Conservation (phyloP, 2,329 filamentous ascomycete species). For the Colletotrichum liriopes region DNA sequence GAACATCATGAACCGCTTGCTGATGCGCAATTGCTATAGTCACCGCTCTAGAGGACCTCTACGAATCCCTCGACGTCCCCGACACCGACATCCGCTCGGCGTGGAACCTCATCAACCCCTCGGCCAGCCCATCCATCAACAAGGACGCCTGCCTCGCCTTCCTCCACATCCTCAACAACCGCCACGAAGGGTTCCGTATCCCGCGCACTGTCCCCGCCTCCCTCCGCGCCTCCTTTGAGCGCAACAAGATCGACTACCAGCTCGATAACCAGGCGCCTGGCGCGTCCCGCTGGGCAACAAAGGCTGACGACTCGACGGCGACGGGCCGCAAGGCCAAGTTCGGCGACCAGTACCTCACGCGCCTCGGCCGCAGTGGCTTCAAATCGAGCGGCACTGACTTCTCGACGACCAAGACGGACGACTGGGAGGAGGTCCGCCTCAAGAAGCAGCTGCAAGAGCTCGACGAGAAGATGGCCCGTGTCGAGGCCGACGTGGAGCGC, state of each 20-base stretch:
- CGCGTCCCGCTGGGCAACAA: conserved; percentile 83
- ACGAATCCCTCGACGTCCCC: conserved; percentile 82
- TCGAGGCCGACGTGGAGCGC: conserved; percentile 81
- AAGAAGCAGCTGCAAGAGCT: conserved; percentile 93
- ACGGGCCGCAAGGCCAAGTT: conserved; percentile 97
- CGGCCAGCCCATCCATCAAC: conserved; percentile 84
- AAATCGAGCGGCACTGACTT: conserved; percentile 93
- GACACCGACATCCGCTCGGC: conserved; percentile 89
- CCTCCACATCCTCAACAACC: conserved; percentile 95
- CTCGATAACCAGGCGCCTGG: conserved; percentile 80
- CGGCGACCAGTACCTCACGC: conserved; percentile 94
- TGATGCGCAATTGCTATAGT: conserved; percentile 65
- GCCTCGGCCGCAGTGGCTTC: conserved; percentile 87
- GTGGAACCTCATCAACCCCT: conserved; percentile 98
- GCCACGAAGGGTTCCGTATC: conserved; percentile 95
- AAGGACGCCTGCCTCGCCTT: conserved; percentile 97
- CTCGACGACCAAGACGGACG: conserved; percentile 85
- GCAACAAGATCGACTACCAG: conserved; percentile 97
- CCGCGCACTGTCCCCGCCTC: conserved; percentile 92
- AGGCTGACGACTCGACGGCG: conserved; percentile 83
- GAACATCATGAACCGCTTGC: background rate
- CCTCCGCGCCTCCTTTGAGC: conserved; percentile 92
- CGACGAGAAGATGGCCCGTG: conserved; percentile 87
- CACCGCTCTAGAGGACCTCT: conserved; percentile 84
- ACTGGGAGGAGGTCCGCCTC: conserved; percentile 97